A percentile compares a stretch with the other conserved stretches of the same genome.
These are phyloP conservation scores for Pichia rugopelliculosa DNA, from an alignment of 805 yeast species.

Conservation along the genomic window DNA sequence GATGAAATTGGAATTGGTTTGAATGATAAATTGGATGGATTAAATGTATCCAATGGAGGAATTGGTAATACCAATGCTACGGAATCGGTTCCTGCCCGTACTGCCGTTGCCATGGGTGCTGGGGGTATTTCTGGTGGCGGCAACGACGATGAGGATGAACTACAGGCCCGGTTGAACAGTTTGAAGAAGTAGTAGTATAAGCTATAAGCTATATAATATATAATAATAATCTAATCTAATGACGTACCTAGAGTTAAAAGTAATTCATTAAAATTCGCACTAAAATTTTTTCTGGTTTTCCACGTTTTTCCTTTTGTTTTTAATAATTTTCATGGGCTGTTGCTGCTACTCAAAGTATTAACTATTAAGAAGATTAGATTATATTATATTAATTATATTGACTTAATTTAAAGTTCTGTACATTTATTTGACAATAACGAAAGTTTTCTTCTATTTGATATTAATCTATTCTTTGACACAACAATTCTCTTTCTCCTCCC, in stretches of 20 bases:
- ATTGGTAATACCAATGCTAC: not conserved
- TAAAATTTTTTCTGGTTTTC: too few relatives aligned
- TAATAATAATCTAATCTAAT: not conserved
- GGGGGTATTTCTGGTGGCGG: conserved; percentile 27
- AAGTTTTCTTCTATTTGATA: too few relatives aligned
- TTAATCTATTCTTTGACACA: too few relatives aligned
- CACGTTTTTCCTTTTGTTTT: too few relatives aligned
- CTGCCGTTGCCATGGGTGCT: conserved; percentile 11
- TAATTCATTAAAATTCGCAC: too few relatives aligned
- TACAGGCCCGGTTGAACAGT: conserved; percentile 83
- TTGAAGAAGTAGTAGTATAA: conserved; percentile 43
- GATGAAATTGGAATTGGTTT: conserved; percentile 95
- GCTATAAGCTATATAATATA: not conserved
- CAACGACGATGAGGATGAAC: conserved; percentile 61
- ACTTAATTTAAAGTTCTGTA: too few relatives aligned
- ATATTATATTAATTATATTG: too few relatives aligned
- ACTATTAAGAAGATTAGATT: too few relatives aligned
- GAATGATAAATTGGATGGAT: conserved; percentile 35
- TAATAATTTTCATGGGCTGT: too few relatives aligned
- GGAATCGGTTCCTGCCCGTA: conserved; percentile 31
- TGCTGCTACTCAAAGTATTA: too few relatives aligned
- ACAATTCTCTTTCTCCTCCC: conserved; percentile 26
- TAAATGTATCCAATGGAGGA: not conserved
- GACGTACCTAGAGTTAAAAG: too few relatives aligned
- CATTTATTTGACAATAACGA: too few relatives aligned